Evolutionary conservation across 2,329 filamentous ascomycete species (phyloP).

Genomic region (Phialophora macrospora): DNA sequence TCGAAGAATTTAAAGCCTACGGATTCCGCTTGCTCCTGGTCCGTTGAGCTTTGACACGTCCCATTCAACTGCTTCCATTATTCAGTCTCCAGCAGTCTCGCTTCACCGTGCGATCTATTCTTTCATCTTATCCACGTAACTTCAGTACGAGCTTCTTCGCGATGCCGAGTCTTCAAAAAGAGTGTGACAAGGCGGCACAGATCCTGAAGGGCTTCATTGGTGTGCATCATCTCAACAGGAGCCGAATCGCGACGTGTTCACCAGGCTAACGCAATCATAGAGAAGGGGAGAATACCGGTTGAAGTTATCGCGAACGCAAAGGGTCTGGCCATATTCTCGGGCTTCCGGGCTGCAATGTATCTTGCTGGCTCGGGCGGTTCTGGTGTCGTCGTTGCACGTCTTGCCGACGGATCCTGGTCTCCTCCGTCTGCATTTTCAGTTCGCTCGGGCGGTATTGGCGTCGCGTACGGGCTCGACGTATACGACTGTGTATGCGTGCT

Average conservation of each 20-base stretch:
- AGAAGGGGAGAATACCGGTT: constrained; percentile 26
- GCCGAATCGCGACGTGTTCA: neutral
- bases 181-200: constrained; percentile 30
- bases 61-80: neutral
- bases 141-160: neutral
- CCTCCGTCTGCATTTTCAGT: constrained; percentile 27
- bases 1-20: neutral
- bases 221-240: neutral
- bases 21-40: neutral
- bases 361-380: constrained; percentile 29
- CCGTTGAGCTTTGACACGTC: neutral
- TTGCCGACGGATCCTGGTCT: constrained; percentile 30
- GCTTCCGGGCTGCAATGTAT: constrained; percentile 30
- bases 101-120: neutral
- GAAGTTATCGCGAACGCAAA: constrained; percentile 30
- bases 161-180: constrained; percentile 19
- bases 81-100: neutral
- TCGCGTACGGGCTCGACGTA: constrained; percentile 27
- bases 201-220: constrained; percentile 31
- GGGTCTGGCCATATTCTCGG: constrained; percentile 29
- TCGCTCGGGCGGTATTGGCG: constrained; percentile 21
- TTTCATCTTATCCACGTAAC: neutral
- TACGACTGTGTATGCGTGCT: constrained; percentile 34
- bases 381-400: constrained; percentile 30
- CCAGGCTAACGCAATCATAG: constrained; percentile 8